These are phyloP conservation scores for Vicia villosa DNA, from an alignment of 306 rosid species.

Conservation along the genomic window DNA sequence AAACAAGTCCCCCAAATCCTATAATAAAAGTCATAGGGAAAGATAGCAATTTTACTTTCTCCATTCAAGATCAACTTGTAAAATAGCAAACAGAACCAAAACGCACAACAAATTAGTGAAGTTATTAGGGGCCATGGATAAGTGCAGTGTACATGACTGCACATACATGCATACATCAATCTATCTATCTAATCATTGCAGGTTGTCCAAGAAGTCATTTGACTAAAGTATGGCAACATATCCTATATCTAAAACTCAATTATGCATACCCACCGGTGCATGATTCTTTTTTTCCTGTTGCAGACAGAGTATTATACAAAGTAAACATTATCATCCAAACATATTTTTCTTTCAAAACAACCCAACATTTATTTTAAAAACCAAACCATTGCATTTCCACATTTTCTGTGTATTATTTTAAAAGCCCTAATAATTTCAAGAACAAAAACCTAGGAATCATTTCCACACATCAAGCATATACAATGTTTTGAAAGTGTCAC, in stretches of 20 bases:
- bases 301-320: not conserved
- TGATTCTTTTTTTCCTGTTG: not conserved
- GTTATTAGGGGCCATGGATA: not conserved
- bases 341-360: slow-evolving; percentile 4
- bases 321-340: not conserved
- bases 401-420: not conserved
- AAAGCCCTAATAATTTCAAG: not conserved
- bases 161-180: not conserved
- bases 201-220: not conserved
- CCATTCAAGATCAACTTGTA: slow-evolving; percentile 12
- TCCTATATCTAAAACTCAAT: not conserved
- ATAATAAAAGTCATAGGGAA: slow-evolving; percentile 3
- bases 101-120: not conserved
- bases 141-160: not conserved
- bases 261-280: not conserved
- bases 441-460: not conserved
- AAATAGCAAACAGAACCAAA: slow-evolving; percentile 15
- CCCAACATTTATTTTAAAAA: not conserved
- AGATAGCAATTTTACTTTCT: not conserved
- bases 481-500: not conserved
- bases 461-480: not conserved
- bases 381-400: not conserved
- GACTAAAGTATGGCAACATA: slow-evolving; percentile 5
- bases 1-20: slow-evolving; percentile 8
- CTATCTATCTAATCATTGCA: not conserved